A percentile compares a stretch with the other conserved stretches of the same genome.
Evolutionary conservation across 176 grass and related monocot genomes (phyloP).

Genomic region (Panicum miliaceum): DNA sequence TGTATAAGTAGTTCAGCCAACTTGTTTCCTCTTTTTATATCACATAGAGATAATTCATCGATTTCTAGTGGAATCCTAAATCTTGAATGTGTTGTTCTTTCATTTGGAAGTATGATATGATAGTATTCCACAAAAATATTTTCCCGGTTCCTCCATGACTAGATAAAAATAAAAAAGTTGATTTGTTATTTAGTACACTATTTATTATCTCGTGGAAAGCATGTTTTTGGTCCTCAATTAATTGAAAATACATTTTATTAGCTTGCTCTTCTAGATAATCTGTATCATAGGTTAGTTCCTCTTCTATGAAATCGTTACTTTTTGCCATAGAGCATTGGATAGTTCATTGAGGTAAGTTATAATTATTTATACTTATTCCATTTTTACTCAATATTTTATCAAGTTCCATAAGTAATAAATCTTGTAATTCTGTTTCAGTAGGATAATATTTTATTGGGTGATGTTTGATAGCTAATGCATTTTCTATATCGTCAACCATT

Average conservation of each 20-base stretch:
- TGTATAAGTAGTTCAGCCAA: background rate
- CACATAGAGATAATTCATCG: background rate
- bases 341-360: background rate
- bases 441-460: too few relatives aligned
- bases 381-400: too few relatives aligned
- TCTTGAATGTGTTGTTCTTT: background rate
- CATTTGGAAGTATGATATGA: background rate
- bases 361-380: background rate
- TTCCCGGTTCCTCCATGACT: background rate
- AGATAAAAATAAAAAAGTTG: background rate
- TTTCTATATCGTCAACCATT: background rate
- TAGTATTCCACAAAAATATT: background rate
- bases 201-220: background rate
- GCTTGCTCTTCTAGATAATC: background rate
- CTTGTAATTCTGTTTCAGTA: too few relatives aligned
- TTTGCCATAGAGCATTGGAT: background rate
- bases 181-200: background rate
- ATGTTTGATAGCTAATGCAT: background rate
- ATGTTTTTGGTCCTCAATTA: background rate
- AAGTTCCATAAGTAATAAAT: too few relatives aligned
- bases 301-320: background rate
- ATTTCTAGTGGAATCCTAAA: conserved; percentile 29
- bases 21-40: background rate
- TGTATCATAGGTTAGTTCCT: background rate
- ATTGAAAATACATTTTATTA: background rate